phyloP scores from a whole-genome alignment of 2,329 filamentous ascomycete genomes.

The Verticillium alfalfae region DNA sequence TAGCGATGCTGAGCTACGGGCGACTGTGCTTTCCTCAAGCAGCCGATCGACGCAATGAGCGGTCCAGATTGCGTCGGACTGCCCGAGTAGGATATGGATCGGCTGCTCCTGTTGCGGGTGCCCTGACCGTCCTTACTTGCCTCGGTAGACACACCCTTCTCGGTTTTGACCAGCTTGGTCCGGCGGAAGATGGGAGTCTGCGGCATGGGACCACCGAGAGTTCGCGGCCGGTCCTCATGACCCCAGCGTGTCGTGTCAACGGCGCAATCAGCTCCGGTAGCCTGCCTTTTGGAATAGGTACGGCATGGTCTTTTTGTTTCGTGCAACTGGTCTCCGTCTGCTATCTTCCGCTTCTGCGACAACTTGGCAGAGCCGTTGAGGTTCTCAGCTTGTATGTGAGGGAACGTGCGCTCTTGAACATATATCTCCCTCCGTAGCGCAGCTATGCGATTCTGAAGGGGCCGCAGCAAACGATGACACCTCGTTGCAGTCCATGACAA shows the following conservation, averaged over 20 bases:
- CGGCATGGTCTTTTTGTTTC: constrained; percentile 13
- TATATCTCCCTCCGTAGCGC: constrained; percentile 20
- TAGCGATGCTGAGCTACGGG: constrained; percentile 15
- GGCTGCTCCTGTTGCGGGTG: neutral
- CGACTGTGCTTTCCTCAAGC: constrained; percentile 4
- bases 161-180: neutral
- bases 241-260: neutral
- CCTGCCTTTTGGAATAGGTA: constrained; percentile 9
- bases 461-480: constrained; percentile 40
- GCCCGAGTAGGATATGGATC: too few relatives aligned
- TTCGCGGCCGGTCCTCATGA: neutral
- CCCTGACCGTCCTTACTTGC: neutral
- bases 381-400: neutral
- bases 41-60: neutral
- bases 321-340: neutral
- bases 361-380: neutral
- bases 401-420: neutral
- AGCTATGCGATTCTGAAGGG: constrained; percentile 36
- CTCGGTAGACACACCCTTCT: neutral
- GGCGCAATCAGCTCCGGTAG: neutral
- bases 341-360: neutral
- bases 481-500: constrained; percentile 38
- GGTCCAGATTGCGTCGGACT: neutral
- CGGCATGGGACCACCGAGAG: neutral
- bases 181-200: neutral